Base-by-base conservation (phyloP, 495 filamentous ascomycete species). In the Hypomontagnella submonticulosa region DNA sequence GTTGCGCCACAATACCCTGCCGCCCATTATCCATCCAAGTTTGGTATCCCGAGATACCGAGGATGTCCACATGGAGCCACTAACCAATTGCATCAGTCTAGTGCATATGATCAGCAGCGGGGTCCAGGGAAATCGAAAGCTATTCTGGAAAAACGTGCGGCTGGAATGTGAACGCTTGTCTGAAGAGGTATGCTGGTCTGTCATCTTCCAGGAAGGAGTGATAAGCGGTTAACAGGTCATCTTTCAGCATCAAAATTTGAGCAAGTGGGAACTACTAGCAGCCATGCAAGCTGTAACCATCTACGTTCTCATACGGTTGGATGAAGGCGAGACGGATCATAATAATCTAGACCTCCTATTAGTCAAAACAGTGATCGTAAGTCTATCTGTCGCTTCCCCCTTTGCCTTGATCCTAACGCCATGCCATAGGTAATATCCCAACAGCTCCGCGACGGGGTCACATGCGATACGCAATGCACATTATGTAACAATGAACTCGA, bases 71-170 rank as follows among this genome's bases (percentile, higher is more conserved):
- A 73, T 79, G 71, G 79, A 81, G 60, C 73, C 77, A 46, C 54
- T 81, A 1, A 64, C 63, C n/a, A 83, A 81, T 57, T 83, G 80
- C 49, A 72, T 82, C 13, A 80, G 70, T 56, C 44, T 82, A 62
- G 54, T 81, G 42, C 76, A 77, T 61, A 81, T 83, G 79, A 66
- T 79, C 18, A 27, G 50, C 30, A 48, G 13, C 36, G 36, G 36
- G 13, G 30, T 75, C 30, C 63, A 63, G 43, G 75, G 74, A 12
- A 79, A 73, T 66, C 76, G 79, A 53, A 79, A 77, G 18, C 38
- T 81, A 33, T 84, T 84, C 61, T 84, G 50, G 50, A 38, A 18
- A 49, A 81, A 81, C 66, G 80, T 82, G 49, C 67, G 71, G 34
- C 40, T 71, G 54, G 80, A 82, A 62, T 84, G 80, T 67, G 79